Evolutionary conservation across 2,329 filamentous ascomycete species (phyloP), one percentile per base, ranked within the genome.

Genomic region (Colletotrichum godetiae): DNA sequence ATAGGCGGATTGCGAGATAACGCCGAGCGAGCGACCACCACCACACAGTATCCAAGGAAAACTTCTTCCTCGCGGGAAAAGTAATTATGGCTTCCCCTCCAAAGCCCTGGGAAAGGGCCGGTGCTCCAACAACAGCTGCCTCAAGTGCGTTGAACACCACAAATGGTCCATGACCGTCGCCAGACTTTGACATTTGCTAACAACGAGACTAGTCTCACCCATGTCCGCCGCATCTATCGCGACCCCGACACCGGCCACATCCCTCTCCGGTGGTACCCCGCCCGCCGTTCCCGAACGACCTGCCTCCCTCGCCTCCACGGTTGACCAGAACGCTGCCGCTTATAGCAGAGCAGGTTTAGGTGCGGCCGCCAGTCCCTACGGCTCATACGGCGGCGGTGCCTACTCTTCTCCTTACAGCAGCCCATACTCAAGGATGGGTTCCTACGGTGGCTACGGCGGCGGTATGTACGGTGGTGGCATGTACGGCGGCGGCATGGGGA

Each of bases 71-170:
- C 63, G 19, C 37, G 27, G 61, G 67, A 65, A 42, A 65, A 70
- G 46, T 61, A 60, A 70, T 7, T 75, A 92, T 92, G 88, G 90
- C 90, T 76, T 98, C 96, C 83, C 97, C 97, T 81, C 97, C 97
- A 68, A 99, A 99, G 86, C 97, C 97, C 59, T 99, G 97, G 97
- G 97, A 99, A 86, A 91, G 93, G 83, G 89, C 92, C 76, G 93
- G 92, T 84, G 89, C 90, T 75, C 87, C 87, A 77, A 80, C 86
- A 77, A 80, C 86, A 76, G 80, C 80, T 60, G 75, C 79, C 80
- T 80, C 86, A 79, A 83, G 89, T 92, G 85, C 79, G 86, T 84
- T 74, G 62, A 63, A 73, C 72, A 59, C 71, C 63, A 69, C 59
- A 66, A 63, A 62, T 15, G 31, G 56, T 72, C 49, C 10, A 67